Evolutionary conservation across 2,329 filamentous ascomycete species (phyloP).

Genomic region (Thermoascus crustaceus): DNA sequence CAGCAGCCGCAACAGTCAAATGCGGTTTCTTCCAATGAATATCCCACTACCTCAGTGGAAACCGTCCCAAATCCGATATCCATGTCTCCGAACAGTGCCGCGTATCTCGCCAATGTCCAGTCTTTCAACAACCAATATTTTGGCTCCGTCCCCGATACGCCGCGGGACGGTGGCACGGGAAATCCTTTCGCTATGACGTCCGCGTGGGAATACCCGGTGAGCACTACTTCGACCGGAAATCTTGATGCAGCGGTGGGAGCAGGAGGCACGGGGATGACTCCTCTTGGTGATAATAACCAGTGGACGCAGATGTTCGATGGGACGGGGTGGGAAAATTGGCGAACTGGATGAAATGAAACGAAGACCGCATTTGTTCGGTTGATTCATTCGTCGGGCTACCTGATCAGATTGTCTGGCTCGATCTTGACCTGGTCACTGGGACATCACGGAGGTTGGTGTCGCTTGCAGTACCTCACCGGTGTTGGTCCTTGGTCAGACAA

Average conservation of each 20-base stretch:
- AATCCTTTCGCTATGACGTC: constrained; percentile 19
- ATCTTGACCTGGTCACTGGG: too few species aligned
- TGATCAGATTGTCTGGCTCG: not conserved
- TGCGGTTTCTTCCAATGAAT: constrained; percentile 6
- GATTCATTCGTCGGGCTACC: not conserved
- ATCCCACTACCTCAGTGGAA: constrained; percentile 10
- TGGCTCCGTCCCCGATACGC: constrained; percentile 8
- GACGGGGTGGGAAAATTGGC: constrained; percentile 22
- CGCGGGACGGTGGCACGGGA: constrained; percentile 13
- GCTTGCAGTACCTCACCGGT: too few species aligned
- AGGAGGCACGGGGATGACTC: constrained; percentile 14
- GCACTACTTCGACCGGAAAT: constrained; percentile 10
- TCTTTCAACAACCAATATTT: constrained; percentile 13
- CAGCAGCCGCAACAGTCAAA: constrained; percentile 9
- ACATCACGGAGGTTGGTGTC: too few species aligned
- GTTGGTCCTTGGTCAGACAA: too few species aligned
- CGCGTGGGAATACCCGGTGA: constrained; percentile 21
- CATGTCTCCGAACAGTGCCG: constrained; percentile 9
- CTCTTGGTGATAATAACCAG: constrained; percentile 25
- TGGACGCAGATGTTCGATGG: constrained; percentile 27
- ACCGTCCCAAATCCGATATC: constrained; percentile 9
- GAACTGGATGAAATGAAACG: too few species aligned
- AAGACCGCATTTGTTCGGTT: too few species aligned
- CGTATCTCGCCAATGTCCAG: constrained; percentile 11
- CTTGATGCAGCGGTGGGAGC: constrained; percentile 11